Evolutionary conservation across 2,329 filamentous ascomycete species (phyloP).

Genomic region (Aspergillus sp.): DNA sequence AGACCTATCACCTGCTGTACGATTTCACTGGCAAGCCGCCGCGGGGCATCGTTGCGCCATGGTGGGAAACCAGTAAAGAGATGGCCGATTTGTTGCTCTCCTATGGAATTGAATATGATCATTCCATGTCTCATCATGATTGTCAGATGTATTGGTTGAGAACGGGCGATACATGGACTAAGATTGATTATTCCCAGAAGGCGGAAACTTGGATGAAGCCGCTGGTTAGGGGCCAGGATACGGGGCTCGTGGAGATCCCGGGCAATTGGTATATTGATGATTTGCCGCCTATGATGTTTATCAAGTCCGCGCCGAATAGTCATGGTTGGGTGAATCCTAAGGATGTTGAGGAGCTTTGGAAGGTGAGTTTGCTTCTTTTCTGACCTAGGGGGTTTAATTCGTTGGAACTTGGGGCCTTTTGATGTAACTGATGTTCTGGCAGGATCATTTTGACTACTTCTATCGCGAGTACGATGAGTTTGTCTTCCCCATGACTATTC

Average conservation of each 20-base stretch:
- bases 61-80: conserved; percentile 72
- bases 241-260: conserved; percentile 48
- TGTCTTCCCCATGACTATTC: conserved; percentile 75
- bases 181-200: conserved; percentile 47
- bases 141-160: conserved; percentile 50
- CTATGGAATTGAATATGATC: conserved; percentile 50
- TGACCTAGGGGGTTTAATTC: not conserved
- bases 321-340: conserved; percentile 61
- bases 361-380: conserved; percentile 18
- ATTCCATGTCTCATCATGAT: conserved; percentile 49
- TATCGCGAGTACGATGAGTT: conserved; percentile 77
- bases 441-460: conserved; percentile 68
- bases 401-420: conserved; percentile 2
- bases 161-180: conserved; percentile 48
- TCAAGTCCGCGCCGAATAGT: conserved; percentile 52
- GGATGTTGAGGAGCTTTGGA: conserved; percentile 63
- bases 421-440: conserved; percentile 57
- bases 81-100: conserved; percentile 54
- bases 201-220: conserved; percentile 51
- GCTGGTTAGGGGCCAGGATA: conserved; percentile 49
- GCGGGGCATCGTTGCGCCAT: conserved; percentile 71
- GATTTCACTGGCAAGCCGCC: conserved; percentile 76
- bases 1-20: conserved; percentile 71
- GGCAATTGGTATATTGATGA: conserved; percentile 50
- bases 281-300: conserved; percentile 51